Evolutionary conservation across 192 early-diverging fungal genomes (phyloP).

Genomic region (Rhizoclosmatium sp.): DNA sequence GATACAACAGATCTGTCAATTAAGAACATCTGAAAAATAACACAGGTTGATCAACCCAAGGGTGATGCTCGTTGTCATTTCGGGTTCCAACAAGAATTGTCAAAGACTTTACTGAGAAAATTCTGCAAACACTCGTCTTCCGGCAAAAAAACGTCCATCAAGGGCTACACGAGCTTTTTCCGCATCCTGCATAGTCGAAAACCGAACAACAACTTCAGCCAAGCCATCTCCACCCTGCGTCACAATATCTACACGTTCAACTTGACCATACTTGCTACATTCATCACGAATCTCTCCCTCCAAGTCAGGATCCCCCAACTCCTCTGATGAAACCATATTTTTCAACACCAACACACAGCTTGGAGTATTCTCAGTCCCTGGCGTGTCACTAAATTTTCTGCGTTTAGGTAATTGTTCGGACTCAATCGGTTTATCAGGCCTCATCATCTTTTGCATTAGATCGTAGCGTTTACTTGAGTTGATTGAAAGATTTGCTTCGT

Average conservation of each 20-base stretch:
- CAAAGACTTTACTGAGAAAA: not conserved
- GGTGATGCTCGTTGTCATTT: too few species aligned
- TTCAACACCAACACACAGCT: slow-evolving; percentile 68
- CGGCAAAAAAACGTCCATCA: slow-evolving; percentile 86
- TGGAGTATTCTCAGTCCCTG: not conserved
- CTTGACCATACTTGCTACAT: slow-evolving; percentile 80
- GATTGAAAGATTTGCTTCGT: slow-evolving; percentile 53
- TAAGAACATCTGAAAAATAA: not conserved
- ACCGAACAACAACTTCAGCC: slow-evolving; percentile 71
- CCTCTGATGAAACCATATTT: slow-evolving; percentile 74
- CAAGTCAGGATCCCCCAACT: slow-evolving; percentile 78
- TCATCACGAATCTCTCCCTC: slow-evolving; percentile 86
- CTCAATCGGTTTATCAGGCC: slow-evolving; percentile 34
- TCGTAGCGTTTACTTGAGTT: slow-evolving; percentile 64
- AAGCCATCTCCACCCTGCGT: slow-evolving; percentile 43
- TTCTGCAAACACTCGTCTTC: slow-evolving; percentile 45
- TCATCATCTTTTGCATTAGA: slow-evolving; percentile 76
- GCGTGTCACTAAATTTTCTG: not conserved
- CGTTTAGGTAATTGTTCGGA: slow-evolving; percentile 27
- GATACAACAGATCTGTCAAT: too few species aligned
- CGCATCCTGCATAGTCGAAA: slow-evolving; percentile 64
- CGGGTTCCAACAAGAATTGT: too few species aligned
- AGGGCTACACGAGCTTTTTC: slow-evolving; percentile 69
- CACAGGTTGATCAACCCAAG: too few species aligned
- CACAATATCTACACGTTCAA: slow-evolving; percentile 71